Evolutionary conservation across 768 basidiomycete species (phyloP).

Genomic region (Boletus bicolor): DNA sequence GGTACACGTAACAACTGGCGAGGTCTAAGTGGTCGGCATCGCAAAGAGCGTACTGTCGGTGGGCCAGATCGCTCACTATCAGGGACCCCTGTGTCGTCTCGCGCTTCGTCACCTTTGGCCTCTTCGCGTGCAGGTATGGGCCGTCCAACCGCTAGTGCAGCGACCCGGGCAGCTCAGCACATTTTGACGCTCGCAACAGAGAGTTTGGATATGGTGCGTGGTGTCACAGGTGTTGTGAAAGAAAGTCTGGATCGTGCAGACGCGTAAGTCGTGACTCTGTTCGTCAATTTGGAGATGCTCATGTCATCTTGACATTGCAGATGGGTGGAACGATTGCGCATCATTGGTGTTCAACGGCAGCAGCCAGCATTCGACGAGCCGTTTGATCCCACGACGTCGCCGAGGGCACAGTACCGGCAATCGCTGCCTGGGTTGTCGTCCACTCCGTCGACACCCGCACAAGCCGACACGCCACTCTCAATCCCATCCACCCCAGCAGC

Average conservation of each 20-base stretch:
- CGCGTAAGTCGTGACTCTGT: conserved; percentile 48
- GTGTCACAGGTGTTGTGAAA: conserved; percentile 83
- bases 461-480: conserved; percentile 23
- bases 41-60: conserved; percentile 40
- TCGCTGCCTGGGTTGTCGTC: conserved; percentile 31
- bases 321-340: conserved; percentile 80
- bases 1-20: conserved; percentile 19
- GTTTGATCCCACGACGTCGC: conserved; percentile 9
- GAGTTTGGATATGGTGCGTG: conserved; percentile 89
- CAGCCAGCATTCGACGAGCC: conserved; percentile 22
- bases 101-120: conserved; percentile 32
- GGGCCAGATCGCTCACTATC: conserved; percentile 31
- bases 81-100: conserved; percentile 34
- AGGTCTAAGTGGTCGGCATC: conserved; percentile 17
- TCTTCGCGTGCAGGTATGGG: conserved; percentile 23
- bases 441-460: conserved; percentile 31
- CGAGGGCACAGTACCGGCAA: conserved; percentile 7
- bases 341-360: conserved; percentile 71
- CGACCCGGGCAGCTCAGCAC: conserved; percentile 72
- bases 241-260: conserved; percentile 88
- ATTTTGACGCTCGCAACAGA: conserved; percentile 85
- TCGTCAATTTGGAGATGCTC: not conserved
- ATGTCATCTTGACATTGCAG: conserved; percentile 32
- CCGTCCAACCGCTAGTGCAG: conserved; percentile 47
- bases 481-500: conserved; percentile 29